Evolutionary conservation across 2,329 filamentous ascomycete species (phyloP).

Genomic region (Polychaeton citri): DNA sequence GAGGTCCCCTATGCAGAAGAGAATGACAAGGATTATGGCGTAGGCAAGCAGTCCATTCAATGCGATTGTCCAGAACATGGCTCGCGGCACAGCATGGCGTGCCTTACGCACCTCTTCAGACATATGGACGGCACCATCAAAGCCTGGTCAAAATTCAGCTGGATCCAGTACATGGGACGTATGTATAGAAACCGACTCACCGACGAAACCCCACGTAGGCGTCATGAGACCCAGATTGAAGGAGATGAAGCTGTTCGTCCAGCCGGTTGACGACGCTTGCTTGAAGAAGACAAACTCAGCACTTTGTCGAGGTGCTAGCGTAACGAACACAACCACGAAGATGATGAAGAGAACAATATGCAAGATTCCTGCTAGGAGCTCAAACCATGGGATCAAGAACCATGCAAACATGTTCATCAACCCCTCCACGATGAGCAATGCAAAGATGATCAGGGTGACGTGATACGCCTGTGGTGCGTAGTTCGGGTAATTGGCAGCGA

Average conservation of each 20-base stretch:
- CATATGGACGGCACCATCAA: slow-evolving; percentile 11
- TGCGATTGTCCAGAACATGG: slow-evolving; percentile 12
- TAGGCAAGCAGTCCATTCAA: slow-evolving; percentile 12
- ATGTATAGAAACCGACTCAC: slow-evolving; percentile 3
- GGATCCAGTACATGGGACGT: neutral
- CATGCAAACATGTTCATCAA: slow-evolving; percentile 23
- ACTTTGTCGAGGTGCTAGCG: slow-evolving; percentile 7
- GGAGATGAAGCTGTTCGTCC: slow-evolving; percentile 10
- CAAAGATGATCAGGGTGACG: slow-evolving; percentile 26
- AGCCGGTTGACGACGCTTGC: slow-evolving; percentile 9
- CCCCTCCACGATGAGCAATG: slow-evolving; percentile 19
- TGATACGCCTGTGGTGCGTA: slow-evolving; percentile 26
- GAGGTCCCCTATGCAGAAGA: slow-evolving; percentile 10
- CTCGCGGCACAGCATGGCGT: slow-evolving; percentile 9
- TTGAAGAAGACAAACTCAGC: slow-evolving; percentile 11
- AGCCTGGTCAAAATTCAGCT: slow-evolving; percentile 5
- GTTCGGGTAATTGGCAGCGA: slow-evolving; percentile 19
- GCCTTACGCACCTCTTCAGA: slow-evolving; percentile 11
- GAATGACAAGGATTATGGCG: slow-evolving; percentile 9
- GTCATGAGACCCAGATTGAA: slow-evolving; percentile 14
- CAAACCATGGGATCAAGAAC: slow-evolving; percentile 20
- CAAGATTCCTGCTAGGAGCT: slow-evolving; percentile 9
- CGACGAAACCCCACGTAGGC: slow-evolving; percentile 13
- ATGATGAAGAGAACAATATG: slow-evolving; percentile 12
- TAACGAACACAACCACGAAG: slow-evolving; percentile 10